Base-by-base conservation (phyloP, 768 basidiomycete species). In the Termitomyces sp. region DNA sequence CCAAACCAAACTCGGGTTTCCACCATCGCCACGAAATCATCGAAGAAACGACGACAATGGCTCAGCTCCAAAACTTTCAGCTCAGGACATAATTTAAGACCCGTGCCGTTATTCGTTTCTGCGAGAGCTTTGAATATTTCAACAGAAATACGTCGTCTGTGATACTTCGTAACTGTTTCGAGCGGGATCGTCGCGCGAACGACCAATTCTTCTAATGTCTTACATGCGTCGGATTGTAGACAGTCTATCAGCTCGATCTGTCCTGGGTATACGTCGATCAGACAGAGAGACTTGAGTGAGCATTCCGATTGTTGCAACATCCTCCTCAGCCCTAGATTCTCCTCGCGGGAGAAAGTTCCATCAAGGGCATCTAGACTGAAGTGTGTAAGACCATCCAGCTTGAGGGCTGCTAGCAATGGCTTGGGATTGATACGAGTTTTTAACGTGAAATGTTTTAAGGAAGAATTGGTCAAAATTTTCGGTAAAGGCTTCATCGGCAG, bases 261-360 rank as follows among this genome's bases (percentile, higher is more conserved):
- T 11, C 10, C 5, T 3, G 46, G 46, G 42, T 49, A 58, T 17
- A 58, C 34, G 34, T 58, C 52, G 2, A 7, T 2, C 2, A 58
- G 34, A 0, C n/a, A 10, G n/a, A 58, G 56, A 5, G 12, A 21
- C 21, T 8, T 40, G 22, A 58, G 56, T 1, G 32, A 9, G 22
- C 51, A 58, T 0, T n/a, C 1, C 2, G 56, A 57, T 22, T 6
- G 17, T 1, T 19, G 11, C 42, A 57, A n/a, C 11, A 57, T 21
- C 26, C 30, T 11, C 2, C 17, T 10, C 11, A 57, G 14, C 8
- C 56, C 51, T 10, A 48, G 19, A 15, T 17, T 0, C 7, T 22
- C 26, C 15, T 49, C 41, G 5, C 51, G 56, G 7, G 45, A 35
- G 28, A 43, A 48, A 0, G 37, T 1, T 1, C 47, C 56, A 2